phyloP scores from a whole-genome alignment of 805 yeast genomes.

The Teunomyces lycoperdinae region DNA sequence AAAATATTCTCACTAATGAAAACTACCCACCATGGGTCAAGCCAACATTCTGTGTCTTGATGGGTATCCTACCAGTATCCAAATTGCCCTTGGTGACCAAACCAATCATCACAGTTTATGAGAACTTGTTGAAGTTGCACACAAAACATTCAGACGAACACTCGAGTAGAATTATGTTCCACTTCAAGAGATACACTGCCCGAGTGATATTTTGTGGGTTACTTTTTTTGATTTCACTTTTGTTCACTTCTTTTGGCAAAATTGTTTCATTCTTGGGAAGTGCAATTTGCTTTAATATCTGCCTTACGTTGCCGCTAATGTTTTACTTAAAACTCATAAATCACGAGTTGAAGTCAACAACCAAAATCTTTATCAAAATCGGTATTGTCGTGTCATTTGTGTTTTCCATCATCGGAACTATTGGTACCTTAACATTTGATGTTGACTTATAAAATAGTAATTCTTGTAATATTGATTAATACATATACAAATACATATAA shows the following conservation, averaged over 20 bases:
- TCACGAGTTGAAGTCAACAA: constrained; percentile 37
- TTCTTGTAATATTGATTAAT: neutral
- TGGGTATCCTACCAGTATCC: constrained; percentile 82
- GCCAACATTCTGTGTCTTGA: constrained; percentile 56
- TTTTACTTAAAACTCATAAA: constrained; percentile 64
- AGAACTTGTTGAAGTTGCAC: constrained; percentile 19
- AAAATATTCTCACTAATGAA: constrained; percentile 42
- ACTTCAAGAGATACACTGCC: constrained; percentile 16
- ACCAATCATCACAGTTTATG: constrained; percentile 75
- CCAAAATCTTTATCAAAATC: constrained; percentile 37
- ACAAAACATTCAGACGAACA: constrained; percentile 1
- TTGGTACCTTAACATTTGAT: constrained; percentile 32
- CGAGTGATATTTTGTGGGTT: constrained; percentile 49
- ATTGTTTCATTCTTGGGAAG: constrained; percentile 81
- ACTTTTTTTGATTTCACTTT: constrained; percentile 57
- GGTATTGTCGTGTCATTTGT: constrained; percentile 45
- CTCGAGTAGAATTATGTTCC: constrained; percentile 2
- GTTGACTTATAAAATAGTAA: neutral
- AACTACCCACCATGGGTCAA: constrained; percentile 50
- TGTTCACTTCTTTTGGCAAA: constrained; percentile 77
- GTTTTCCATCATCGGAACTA: constrained; percentile 59
- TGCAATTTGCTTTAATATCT: constrained; percentile 73
- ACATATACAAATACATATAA: neutral
- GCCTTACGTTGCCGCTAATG: constrained; percentile 72
- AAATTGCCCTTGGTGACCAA: constrained; percentile 81